Evolutionary conservation across 106 monocot species (phyloP), one percentile per base, ranked within the genome.

Genomic region (Acorus gramineus): DNA sequence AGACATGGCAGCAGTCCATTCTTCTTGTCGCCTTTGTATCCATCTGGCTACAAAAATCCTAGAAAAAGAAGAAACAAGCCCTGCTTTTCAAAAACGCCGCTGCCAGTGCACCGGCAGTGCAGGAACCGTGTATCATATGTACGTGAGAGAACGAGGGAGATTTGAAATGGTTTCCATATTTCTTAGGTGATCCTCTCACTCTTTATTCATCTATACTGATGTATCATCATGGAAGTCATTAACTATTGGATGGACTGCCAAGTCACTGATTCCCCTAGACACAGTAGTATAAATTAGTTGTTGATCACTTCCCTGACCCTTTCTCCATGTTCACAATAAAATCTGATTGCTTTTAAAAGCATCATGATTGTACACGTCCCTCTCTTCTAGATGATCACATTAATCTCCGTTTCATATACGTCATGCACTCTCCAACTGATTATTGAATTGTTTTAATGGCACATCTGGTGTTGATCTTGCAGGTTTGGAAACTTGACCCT

Each of bases 1-100:
- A 13, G 93, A 93, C 80, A 85, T 93, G 93, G 84, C 93, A 60
- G 82, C 82, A 44, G 88, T 93, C 45, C 93, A 93, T 66, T 88
- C 93, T 42, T 93, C 88, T 69, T 93, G 92, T 44, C 82, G 92
- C 5, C 88, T 93, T 44, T 93, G 92, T 75, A 82, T 93, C 64
- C 81, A 88, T 69, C 59, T 93, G 51, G 92, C 92, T 57, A 85
- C 92, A 61, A 82, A 61, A 59, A 78, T 85, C 44, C 69, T 52
- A 8, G 82, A 88, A 62, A 80, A 82, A 54, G 88, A 93, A 65
- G 92, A 93, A 56, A 78, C 47, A 57, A 69, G 66, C 11, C 12
- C 67, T 49, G 65, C 55, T 46, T 87, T 85, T 66, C 72, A 73
- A 52, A 78, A 78, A 13, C 92, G 92, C 42, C 85, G 82, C 2